A percentile compares a stretch with the other conserved stretches of the same genome.
These are phyloP conservation scores for Echinosophora koreensis DNA, from an alignment of 306 rosid genomes.

Conservation along the genomic window DNA sequence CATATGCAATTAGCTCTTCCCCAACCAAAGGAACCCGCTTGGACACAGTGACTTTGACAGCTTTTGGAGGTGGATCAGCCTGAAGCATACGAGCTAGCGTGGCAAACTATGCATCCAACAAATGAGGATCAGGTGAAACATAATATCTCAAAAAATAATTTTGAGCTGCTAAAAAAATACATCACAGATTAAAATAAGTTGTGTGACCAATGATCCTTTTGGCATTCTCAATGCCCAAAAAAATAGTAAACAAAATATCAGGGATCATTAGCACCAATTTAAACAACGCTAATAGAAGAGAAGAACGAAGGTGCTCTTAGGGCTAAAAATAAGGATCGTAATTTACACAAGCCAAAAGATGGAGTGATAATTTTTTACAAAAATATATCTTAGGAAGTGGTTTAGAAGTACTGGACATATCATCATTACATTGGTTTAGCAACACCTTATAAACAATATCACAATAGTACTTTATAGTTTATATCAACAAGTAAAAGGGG, in stretches of 20 bases:
- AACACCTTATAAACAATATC: not conserved
- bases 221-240: conserved; percentile 12
- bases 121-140: conserved; percentile 36
- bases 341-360: not conserved
- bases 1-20: conserved; percentile 92
- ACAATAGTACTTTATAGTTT: not conserved
- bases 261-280: conserved; percentile 9
- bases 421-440: not conserved
- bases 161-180: not conserved
- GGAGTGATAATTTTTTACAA: not conserved
- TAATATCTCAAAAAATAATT: conserved; percentile 29
- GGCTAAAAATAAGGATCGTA: not conserved
- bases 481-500: conserved; percentile 10
- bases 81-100: conserved; percentile 98
- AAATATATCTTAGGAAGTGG: not conserved
- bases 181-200: conserved; percentile 5
- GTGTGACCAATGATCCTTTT: conserved; percentile 15
- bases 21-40: conserved; percentile 96
- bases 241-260: conserved; percentile 6
- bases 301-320: not conserved
- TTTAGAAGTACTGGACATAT: not conserved
- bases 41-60: conserved; percentile 92
- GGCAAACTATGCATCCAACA: conserved; percentile 68
- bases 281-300: not conserved
- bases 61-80: conserved; percentile 98